Evolutionary conservation across 176 grass and related monocot genomes (phyloP), one percentile per base, ranked within the genome.

Genomic region (Oryza rufipogon): DNA sequence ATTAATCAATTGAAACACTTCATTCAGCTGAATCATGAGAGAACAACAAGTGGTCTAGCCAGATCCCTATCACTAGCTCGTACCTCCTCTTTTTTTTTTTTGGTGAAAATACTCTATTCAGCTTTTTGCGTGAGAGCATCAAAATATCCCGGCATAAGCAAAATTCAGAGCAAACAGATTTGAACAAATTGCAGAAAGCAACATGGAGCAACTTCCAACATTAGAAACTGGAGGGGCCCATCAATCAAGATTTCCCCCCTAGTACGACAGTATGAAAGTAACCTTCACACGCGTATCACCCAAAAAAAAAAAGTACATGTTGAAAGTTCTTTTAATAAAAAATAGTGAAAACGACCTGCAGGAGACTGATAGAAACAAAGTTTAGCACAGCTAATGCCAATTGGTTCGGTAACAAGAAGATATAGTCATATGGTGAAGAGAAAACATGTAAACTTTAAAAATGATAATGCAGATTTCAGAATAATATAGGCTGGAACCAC

Each of bases 371-470:
- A 41, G 9, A 12, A 60, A 38, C 19, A 83, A 73, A 23, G n/a
- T 22, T 42, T 60, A 47, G 7, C 38, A 61, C n/a, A 64, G 30
- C 28, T 70, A 64, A 60, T 51, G 63, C 61, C 79, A 91, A 70
- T 60, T 77, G 72, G 61, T 88, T 64, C 4, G 1, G 60, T 52
- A 64, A 68, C 14, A 77, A 9, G 51, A 47, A 51, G n/a, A 80
- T 68, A 80, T 75, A 84, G 17, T 8, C 6, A 28, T 45, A 16
- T 32, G 28, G 3, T 26, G 45, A 81, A 11, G 19, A 80, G 46
- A 28, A 81, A 45, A 84, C 32, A 36, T 77, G 73, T 49, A 85
- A 81, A 64, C 32, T 84, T 85, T 73, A 25, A 5, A 81, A 10
- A 12, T 47, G 81, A 82, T 85, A 11, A 17, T 38, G 19, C 52